Evolutionary conservation across 2,329 filamentous ascomycete species (phyloP).

Genomic region (Sclerotinia borealis): DNA sequence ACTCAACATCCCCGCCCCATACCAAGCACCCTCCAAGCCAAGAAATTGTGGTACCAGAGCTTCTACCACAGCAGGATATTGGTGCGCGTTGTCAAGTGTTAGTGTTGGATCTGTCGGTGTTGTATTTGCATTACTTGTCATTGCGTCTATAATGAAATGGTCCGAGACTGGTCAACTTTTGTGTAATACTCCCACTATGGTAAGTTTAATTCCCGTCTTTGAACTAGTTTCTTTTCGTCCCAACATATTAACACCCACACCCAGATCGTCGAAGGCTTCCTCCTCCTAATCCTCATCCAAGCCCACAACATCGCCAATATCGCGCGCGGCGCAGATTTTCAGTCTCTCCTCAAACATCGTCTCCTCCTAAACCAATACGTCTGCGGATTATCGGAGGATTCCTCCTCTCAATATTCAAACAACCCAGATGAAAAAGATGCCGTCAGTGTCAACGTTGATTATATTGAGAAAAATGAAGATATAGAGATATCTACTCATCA

Average conservation of each 20-base stretch:
- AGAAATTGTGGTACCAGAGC: conserved; percentile 1
- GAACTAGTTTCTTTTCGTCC: conserved; percentile 29
- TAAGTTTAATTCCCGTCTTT: conserved; percentile 28
- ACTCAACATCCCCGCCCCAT: neutral
- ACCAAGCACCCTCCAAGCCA: neutral
- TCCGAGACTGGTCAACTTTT: conserved; percentile 30
- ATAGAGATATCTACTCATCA: neutral
- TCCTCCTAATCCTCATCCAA: conserved; percentile 30
- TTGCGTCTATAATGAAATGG: conserved; percentile 32
- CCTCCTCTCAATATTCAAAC: neutral
- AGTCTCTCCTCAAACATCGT: conserved; percentile 27
- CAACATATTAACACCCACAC: conserved; percentile 16
- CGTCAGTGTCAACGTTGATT: too few species aligned
- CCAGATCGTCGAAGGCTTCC: conserved; percentile 31
- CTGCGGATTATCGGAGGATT: neutral
- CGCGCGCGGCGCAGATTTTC: conserved; percentile 25
- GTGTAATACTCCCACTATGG: conserved; percentile 14
- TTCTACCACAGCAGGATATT: conserved; percentile 19
- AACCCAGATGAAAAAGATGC: neutral
- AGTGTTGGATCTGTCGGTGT: conserved; percentile 26
- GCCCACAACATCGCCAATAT: conserved; percentile 29
- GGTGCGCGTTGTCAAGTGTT: conserved; percentile 25
- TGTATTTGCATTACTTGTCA: conserved; percentile 27
- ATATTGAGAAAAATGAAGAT: too few species aligned
- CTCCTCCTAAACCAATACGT: conserved; percentile 25